Conservation (phyloP, 2,329 filamentous ascomycete genomes). For the Stagonosporopsis chrysanthemi region DNA sequence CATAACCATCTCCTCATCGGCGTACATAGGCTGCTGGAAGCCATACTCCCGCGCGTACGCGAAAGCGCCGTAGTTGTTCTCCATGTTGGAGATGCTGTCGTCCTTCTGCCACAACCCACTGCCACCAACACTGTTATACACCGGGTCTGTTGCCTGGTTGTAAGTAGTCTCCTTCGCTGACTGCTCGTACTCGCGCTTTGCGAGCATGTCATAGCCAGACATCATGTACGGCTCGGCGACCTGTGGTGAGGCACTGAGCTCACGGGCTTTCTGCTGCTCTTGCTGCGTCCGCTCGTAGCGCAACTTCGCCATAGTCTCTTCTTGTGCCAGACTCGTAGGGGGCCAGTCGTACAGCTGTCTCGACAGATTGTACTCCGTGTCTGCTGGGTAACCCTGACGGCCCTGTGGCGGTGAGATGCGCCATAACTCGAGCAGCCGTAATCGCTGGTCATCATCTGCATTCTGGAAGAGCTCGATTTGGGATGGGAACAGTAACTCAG, state of each 20-base stretch:
- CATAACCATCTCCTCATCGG: slow-evolving; percentile 53
- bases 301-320: slow-evolving; percentile 63
- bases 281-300: slow-evolving; percentile 63
- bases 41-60: slow-evolving; percentile 62
- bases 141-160: slow-evolving; percentile 70
- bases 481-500: slow-evolving; percentile 71
- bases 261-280: slow-evolving; percentile 37
- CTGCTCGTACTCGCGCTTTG: slow-evolving; percentile 69
- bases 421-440: slow-evolving; percentile 84
- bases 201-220: slow-evolving; percentile 77
- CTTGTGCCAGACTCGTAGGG: slow-evolving; percentile 62
- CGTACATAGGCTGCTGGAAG: slow-evolving; percentile 42
- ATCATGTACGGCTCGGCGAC: slow-evolving; percentile 84
- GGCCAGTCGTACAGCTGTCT: slow-evolving; percentile 59
- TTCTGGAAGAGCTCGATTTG: slow-evolving; percentile 82
- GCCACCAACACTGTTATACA: slow-evolving; percentile 60
- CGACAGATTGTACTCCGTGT: slow-evolving; percentile 56
- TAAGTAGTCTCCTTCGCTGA: slow-evolving; percentile 55
- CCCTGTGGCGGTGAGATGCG: slow-evolving; percentile 73
- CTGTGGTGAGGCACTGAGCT: slow-evolving; percentile 32
- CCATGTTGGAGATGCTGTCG: slow-evolving; percentile 61
- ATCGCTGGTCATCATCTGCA: slow-evolving; percentile 74
- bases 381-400: slow-evolving; percentile 41
- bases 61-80: slow-evolving; percentile 71
- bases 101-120: slow-evolving; percentile 59